Evolutionary conservation across 2,329 filamentous ascomycete genomes (phyloP), one percentile per base, ranked within the genome.

Genomic region (Periconia digitata): DNA sequence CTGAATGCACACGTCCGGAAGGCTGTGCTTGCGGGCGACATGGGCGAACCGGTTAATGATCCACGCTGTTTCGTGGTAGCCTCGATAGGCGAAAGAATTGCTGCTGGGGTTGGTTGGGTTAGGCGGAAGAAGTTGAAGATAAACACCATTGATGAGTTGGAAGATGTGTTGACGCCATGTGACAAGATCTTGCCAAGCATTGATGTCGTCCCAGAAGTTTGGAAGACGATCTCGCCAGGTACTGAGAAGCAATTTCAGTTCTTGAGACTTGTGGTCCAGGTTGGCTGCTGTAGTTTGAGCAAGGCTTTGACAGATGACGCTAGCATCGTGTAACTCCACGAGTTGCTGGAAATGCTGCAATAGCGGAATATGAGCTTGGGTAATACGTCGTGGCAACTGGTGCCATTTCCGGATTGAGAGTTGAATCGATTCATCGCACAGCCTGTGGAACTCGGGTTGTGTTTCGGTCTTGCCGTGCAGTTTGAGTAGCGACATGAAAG

Each of bases 161-260:
- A 99, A 99, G 51, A 99, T 96, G 72, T 99, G 94, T 69, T 99
- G 95, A 59, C 94, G 85, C 94, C 94, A 99, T 1, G 94, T 99
- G n/a, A 99, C 94, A 35, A 99, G 78, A 67, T 99, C 95, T 71
- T 99, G 94, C 94, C 94, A 99, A 34, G 94, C 90, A 56, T 95
- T 96, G 71, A 99, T 99, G 70, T 99, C 94, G 69, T 99, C 94
- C 94, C 94, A 99, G 3, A 96, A 88, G 66, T 99, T 99, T 1
- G 94, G 94, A 44, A 99, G 76, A 41, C 94, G 84, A 68, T 99
- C 94, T 49, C 94, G 85, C 94, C 94, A 99, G 7, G 92, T 94
- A 46, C 90, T 90, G 5, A 99, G 81, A 3, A 97, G 83, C 44
- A 99, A 75, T 74, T 99, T 99, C 2, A 99, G 81, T 74, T 99